Evolutionary conservation across 352 stramenopile species (phyloP), one percentile per base, ranked within the genome.

Genomic region (Porosira glacialis): DNA sequence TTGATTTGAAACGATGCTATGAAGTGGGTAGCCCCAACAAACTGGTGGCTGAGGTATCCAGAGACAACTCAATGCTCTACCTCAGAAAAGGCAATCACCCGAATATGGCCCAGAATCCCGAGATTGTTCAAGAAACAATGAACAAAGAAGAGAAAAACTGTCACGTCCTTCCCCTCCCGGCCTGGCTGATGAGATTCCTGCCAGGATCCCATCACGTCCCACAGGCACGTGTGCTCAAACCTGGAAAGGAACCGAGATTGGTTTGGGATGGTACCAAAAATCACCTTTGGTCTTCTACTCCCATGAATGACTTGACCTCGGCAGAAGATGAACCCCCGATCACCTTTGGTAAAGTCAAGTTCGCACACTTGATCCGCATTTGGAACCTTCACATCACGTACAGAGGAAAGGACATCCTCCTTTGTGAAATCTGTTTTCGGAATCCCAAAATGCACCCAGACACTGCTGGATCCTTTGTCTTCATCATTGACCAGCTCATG

Each of bases 221-320:
- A 1, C 62, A 75, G 48, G 48, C 33, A 11, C 43, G 70, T 24
- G 55, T 63, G 17, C 3, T 64, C 0, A 74, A 74, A 31, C 13
- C 30, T 6, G 35, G 30, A 0, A 56, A 59, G 2, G 62, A 57
- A 4, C 6, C 38, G 3, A 19, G 70, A 44, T 0, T 80, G 0
- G 28, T 66, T 22, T 80, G 50, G 56, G 62, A 71, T 27, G 70
- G 50, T 2, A 61, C 57, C 0, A 80, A 50, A 0, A 70, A 61
- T 21, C 13, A 17, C 7, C 13, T 2, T 7, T 3, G 8, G 11
- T 17, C 17, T 0, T 17, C 68, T 0, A 44, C 38, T 0, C 33
- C 56, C 0, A 48, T 80, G 26, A 80, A 80, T 39, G 43, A 80
- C 17, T 7, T 62, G 10, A 58, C 50, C 1, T 17, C 44, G 0